These are phyloP conservation scores for Geoglossum cookeanum DNA, from an alignment of 2,329 filamentous ascomycete species.

Conservation along the genomic window DNA sequence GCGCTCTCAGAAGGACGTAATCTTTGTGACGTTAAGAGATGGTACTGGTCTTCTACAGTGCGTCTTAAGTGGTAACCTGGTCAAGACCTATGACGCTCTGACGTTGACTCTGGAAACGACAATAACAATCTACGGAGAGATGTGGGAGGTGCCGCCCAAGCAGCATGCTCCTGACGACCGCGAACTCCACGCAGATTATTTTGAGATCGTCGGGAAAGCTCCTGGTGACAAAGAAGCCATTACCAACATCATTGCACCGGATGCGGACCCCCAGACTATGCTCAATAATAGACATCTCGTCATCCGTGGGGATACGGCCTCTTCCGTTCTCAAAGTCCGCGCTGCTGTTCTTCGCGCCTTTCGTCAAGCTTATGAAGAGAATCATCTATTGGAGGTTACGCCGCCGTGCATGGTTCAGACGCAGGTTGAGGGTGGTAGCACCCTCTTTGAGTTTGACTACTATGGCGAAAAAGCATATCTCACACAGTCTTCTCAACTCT, in stretches of 20 bases:
- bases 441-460: slow-evolving; percentile 76
- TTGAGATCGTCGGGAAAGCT: slow-evolving; percentile 57
- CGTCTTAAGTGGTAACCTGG: slow-evolving; percentile 60
- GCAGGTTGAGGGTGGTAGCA: slow-evolving; percentile 81
- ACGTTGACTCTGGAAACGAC: slow-evolving; percentile 77
- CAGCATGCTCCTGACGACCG: slow-evolving; percentile 65
- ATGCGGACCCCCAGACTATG: slow-evolving; percentile 52
- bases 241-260: slow-evolving; percentile 57
- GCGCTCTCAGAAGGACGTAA: slow-evolving; percentile 63
- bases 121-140: slow-evolving; percentile 64
- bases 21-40: slow-evolving; percentile 73
- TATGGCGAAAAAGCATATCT: slow-evolving; percentile 83
- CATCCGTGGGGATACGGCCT: slow-evolving; percentile 65
- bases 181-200: slow-evolving; percentile 83
- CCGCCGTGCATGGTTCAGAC: slow-evolving; percentile 88
- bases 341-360: slow-evolving; percentile 68
- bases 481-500: slow-evolving; percentile 91
- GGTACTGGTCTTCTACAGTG: slow-evolving; percentile 65
- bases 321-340: slow-evolving; percentile 74
- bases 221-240: slow-evolving; percentile 80
- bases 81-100: slow-evolving; percentile 80
- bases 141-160: slow-evolving; percentile 61
- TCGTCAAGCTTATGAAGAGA: slow-evolving; percentile 56
- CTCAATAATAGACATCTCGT: slow-evolving; percentile 71
- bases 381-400: slow-evolving; percentile 62